Percentiles rank a stretch among this genome's conserved stretches.
Conservation (phyloP, 768 basidiomycete genomes). For the Phylloporus sp. region DNA sequence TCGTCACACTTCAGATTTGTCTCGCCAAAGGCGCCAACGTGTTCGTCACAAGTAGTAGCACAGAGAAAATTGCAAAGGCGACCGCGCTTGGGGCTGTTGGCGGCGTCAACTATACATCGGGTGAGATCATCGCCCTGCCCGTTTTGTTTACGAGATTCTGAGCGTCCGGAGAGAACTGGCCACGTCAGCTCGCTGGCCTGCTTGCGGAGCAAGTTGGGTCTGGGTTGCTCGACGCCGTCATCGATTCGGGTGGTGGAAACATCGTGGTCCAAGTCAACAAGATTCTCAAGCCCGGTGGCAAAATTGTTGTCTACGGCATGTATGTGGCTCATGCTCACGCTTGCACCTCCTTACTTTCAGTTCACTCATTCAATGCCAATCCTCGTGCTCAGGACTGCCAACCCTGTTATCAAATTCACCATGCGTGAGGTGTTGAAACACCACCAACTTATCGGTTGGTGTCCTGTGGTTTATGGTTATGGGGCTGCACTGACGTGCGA, state of each 20-base stretch:
- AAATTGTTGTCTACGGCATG: conserved; percentile 67
- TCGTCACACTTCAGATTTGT: conserved; percentile 70
- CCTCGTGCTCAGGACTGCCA: conserved; percentile 51
- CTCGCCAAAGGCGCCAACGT: conserved; percentile 72
- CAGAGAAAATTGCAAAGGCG: conserved; percentile 67
- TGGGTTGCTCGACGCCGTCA: conserved; percentile 50
- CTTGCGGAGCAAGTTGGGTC: conserved; percentile 33
- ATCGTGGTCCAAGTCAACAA: conserved; percentile 49
- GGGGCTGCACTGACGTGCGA: conserved; percentile 11
- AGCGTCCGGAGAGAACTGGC: conserved; percentile 47
- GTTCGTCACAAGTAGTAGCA: conserved; percentile 74
- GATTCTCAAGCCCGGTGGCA: conserved; percentile 54
- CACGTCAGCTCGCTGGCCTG: conserved; percentile 41
- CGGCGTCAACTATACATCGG: conserved; percentile 69
- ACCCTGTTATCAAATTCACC: conserved; percentile 56
- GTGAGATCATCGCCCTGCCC: conserved; percentile 30
- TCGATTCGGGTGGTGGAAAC: conserved; percentile 70
- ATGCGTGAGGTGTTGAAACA: conserved; percentile 79
- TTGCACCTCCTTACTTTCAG: background rate
- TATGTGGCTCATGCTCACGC: conserved; percentile 18
- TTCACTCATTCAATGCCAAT: conserved; percentile 7
- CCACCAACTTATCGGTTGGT: conserved; percentile 66
- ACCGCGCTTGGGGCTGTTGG: conserved; percentile 66
- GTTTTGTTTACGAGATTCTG: background rate
- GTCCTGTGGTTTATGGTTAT: background rate